Base-by-base conservation (phyloP, 2,329 filamentous ascomycete genomes). In the Endoconidiophora laricicola region DNA sequence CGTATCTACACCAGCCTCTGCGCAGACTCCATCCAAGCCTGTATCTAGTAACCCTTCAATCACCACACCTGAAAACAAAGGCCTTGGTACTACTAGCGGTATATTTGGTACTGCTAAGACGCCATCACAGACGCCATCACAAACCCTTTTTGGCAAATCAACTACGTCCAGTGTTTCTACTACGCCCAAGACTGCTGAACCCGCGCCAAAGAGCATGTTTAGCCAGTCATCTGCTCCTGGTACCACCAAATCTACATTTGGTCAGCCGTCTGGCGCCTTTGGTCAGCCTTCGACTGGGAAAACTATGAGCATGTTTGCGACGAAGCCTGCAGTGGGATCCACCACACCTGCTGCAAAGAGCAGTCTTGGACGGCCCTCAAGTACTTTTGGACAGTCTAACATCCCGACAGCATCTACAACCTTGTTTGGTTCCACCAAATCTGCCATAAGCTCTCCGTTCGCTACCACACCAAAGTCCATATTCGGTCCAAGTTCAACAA, bases 11-110 rank as follows among this genome's bases (percentile, higher is more conserved):
- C 60, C 63, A 26, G 55, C 65, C 57, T 10, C 29, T 33, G 7
- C 12, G 29, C 62, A 64, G 10, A 61, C 64, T 6, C 60, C 66
- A 56, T 58, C 62, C 46, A 66, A 65, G 54, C 58, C 63, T 3
- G 57, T 65, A 18, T 62, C 65, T 14, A 55, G 42, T 9, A 44
- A 18, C 10, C 16, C 43, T 5, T n/a, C 43, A 2, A 23, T 38
- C 6, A 46, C 42, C 18, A 42, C 58, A 5, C 22, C 46, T 7
- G 42, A 49, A 20, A 22, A 9, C 4, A 49, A 53, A 12, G 29
- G 38, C 23, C 44, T 52, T 44, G 47, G 44, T 3, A 44, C 36
- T 3, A 12, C 49, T 6, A 38, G 38, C 18, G 38, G 33, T 14
- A 23, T 42, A 16, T 49, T 44, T 49, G 48, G 41, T 20, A 37